Conservation (phyloP, 106 monocot species). For the Platanthera zijinensis region DNA sequence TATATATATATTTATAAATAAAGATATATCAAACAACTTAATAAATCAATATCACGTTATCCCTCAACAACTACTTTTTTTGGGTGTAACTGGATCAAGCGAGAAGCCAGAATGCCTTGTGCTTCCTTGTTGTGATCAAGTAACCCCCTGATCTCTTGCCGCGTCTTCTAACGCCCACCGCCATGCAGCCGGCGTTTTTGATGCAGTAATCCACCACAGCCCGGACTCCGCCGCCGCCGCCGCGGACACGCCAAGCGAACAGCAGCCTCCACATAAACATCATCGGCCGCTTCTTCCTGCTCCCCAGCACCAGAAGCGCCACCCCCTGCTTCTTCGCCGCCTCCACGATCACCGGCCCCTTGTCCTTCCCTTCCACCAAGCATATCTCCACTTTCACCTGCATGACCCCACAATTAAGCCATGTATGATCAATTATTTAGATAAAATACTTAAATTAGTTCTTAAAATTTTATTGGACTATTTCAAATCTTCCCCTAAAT, state of each 20-base stretch:
- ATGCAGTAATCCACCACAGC: constrained; percentile 37
- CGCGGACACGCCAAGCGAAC: constrained; percentile 16
- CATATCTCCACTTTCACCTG: constrained; percentile 38
- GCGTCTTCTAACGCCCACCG: constrained; percentile 34
- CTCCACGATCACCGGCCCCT: constrained; percentile 36
- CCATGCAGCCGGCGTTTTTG: constrained; percentile 35
- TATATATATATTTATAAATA: too few relatives aligned
- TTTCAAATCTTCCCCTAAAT: too few relatives aligned
- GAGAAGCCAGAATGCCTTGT: constrained; percentile 50
- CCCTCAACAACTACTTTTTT: too few relatives aligned
- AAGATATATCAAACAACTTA: too few relatives aligned
- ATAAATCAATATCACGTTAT: too few relatives aligned
- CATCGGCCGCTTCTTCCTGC: constrained; percentile 23
- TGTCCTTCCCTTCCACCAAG: constrained; percentile 31
- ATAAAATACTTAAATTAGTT: too few relatives aligned
- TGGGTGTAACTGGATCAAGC: constrained; percentile 9
- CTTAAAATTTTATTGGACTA: too few relatives aligned
- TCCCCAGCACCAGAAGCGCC: constrained; percentile 35
- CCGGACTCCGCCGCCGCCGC: background rate
- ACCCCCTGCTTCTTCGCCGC: constrained; percentile 27
- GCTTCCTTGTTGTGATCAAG: constrained; percentile 30
- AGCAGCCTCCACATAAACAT: constrained; percentile 25
- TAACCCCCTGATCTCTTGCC: constrained; percentile 33
- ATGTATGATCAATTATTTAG: background rate
- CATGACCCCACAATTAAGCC: background rate